Evolutionary conservation across 805 yeast species (phyloP).

Genomic region (Vanderwaltozyma polyspora): DNA sequence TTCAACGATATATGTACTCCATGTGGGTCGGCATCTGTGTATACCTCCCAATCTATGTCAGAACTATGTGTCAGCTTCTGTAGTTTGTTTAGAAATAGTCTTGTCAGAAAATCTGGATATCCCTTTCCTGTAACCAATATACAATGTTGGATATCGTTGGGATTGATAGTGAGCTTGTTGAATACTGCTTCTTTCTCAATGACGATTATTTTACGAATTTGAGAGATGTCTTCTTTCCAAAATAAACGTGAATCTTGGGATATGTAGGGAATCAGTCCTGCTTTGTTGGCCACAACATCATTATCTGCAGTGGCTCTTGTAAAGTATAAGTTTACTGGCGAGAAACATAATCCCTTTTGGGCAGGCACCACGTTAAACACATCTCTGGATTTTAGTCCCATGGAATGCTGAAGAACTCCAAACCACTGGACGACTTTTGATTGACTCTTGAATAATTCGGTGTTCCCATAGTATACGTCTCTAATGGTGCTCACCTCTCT

Average conservation of each 20-base stretch:
- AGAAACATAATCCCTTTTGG: slow-evolving; percentile 47
- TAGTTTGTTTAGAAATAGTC: slow-evolving; percentile 30
- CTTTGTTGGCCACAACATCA: slow-evolving; percentile 2
- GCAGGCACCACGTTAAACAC: slow-evolving; percentile 42
- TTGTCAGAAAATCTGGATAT: slow-evolving; percentile 51
- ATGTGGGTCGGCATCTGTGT: slow-evolving; percentile 57
- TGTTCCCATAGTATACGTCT: slow-evolving; percentile 55
- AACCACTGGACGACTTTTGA: slow-evolving; percentile 32
- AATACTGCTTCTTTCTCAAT: slow-evolving; percentile 48
- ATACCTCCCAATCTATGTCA: slow-evolving; percentile 30
- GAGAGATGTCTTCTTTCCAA: not conserved
- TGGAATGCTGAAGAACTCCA: slow-evolving; percentile 28
- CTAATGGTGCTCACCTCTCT: slow-evolving; percentile 26
- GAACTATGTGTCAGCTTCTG: slow-evolving; percentile 8
- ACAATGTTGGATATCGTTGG: slow-evolving; percentile 2
- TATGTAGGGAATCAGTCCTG: slow-evolving; percentile 34
- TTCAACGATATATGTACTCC: slow-evolving; percentile 48
- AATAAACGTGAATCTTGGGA: slow-evolving; percentile 7
- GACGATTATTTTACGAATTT: slow-evolving; percentile 25
- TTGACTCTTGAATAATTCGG: slow-evolving; percentile 40
- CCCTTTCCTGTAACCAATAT: slow-evolving; percentile 57
- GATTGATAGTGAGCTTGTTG: not conserved
- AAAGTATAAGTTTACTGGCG: slow-evolving; percentile 3
- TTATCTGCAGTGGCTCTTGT: not conserved
- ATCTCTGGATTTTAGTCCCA: slow-evolving; percentile 28